A percentile compares a stretch with the other conserved stretches of the same genome.
phyloP scores from a whole-genome alignment of 2,329 filamentous ascomycete genomes.

The Teratosphaeria viscida region DNA sequence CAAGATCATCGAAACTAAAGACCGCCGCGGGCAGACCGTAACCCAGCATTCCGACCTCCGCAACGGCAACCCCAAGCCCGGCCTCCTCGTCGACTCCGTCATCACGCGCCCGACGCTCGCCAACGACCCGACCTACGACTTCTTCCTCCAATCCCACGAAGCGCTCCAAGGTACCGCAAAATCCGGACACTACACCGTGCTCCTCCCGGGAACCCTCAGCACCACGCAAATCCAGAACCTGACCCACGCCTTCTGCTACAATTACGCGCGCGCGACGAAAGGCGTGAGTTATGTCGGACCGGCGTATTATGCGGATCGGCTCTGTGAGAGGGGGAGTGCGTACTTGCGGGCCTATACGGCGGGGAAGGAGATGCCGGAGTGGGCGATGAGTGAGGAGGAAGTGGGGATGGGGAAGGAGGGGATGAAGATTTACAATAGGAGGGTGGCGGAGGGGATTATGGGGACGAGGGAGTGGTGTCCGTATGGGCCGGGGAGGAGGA shows the following conservation, averaged over 20 bases:
- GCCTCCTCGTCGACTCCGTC: slow-evolving; percentile 8
- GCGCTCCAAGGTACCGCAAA: slow-evolving; percentile 7
- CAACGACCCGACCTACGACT: slow-evolving; percentile 7
- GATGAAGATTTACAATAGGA: not conserved
- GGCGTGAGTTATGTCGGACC: slow-evolving; percentile 28
- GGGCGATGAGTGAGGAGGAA: not conserved
- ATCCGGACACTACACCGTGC: slow-evolving; percentile 21
- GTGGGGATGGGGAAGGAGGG: not conserved
- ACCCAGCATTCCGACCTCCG: slow-evolving; percentile 12
- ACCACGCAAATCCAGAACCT: slow-evolving; percentile 8
- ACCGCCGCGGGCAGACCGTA: slow-evolving; percentile 4
- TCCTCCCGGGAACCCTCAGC: not conserved
- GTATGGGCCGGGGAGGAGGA: not conserved
- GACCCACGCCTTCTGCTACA: slow-evolving; percentile 24
- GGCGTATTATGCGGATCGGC: slow-evolving; percentile 30
- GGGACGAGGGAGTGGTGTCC: not conserved
- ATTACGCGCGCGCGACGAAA: slow-evolving; percentile 22
- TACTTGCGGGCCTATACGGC: slow-evolving; percentile 14
- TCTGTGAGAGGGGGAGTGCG: slow-evolving; percentile 28
- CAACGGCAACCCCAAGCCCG: slow-evolving; percentile 10
- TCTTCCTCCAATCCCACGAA: slow-evolving; percentile 13
- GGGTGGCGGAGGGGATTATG: not conserved
- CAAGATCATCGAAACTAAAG: not conserved
- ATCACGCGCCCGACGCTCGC: slow-evolving; percentile 4
- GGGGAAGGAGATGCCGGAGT: not conserved